Percentiles rank a stretch among this genome's conserved stretches.
Conservation (phyloP, 1,284 basidiomycete species). For the Ceratobasidium theobromae region DNA sequence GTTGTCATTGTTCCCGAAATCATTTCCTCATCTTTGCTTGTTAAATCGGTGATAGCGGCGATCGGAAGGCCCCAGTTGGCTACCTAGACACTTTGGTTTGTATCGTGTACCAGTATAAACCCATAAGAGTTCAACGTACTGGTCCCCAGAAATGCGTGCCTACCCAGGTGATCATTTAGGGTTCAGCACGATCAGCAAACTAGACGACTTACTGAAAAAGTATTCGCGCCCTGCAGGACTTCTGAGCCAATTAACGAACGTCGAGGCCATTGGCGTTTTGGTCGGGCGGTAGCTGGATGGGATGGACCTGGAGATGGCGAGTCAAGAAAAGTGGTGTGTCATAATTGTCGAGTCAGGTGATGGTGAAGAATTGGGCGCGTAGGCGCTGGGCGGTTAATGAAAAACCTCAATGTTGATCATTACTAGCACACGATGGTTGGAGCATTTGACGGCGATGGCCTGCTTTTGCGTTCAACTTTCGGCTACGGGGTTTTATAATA, state of each 20-base stretch:
- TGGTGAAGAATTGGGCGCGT: neutral
- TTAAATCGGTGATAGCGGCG: conserved; percentile 85
- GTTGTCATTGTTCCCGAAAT: conserved; percentile 96
- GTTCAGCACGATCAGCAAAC: neutral
- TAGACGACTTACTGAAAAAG: conserved; percentile 78
- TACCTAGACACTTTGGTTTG: conserved; percentile 56
- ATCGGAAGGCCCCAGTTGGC: conserved; percentile 97
- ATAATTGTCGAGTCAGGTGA: conserved; percentile 3
- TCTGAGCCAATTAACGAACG: conserved; percentile 81
- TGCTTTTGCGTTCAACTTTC: too few species aligned
- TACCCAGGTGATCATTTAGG: conserved; percentile 41
- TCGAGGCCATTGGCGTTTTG: conserved; percentile 63
- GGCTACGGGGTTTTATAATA: too few species aligned
- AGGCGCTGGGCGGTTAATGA: neutral
- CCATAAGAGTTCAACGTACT: conserved; percentile 53
- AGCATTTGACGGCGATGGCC: too few species aligned
- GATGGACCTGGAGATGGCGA: neutral
- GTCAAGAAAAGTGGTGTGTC: conserved; percentile 14
- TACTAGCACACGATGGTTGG: neutral
- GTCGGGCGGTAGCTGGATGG: neutral
- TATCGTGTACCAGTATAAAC: neutral
- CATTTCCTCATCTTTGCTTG: conserved; percentile 84
- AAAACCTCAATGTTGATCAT: neutral
- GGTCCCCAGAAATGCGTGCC: conserved; percentile 97
- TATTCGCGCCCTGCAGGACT: conserved; percentile 88